Evolutionary conservation across 306 rosid genomes (phyloP).

Genomic region (Luffa aegyptiaca): DNA sequence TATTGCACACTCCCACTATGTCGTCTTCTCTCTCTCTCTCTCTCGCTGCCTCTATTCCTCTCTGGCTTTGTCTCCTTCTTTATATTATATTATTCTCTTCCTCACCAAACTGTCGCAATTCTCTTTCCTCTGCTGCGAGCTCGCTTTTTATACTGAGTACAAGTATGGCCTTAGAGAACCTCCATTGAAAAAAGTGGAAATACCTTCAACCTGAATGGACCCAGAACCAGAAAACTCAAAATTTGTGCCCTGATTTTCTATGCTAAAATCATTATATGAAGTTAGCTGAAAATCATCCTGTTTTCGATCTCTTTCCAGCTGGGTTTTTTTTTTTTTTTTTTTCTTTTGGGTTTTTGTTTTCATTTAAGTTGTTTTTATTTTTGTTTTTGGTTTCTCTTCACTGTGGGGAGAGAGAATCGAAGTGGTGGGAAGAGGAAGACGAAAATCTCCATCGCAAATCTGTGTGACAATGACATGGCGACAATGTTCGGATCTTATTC

Average conservation of each 20-base stretch:
- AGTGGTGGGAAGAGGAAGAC: constrained; percentile 17
- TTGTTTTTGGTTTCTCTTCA: not conserved
- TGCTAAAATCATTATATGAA: too few relatives aligned
- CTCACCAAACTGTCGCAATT: constrained; percentile 9
- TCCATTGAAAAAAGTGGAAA: not conserved
- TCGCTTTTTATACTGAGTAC: not conserved
- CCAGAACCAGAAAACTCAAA: not conserved
- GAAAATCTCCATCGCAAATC: constrained; percentile 74
- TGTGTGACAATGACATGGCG: constrained; percentile 61
- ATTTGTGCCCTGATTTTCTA: not conserved
- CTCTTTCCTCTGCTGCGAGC: not conserved
- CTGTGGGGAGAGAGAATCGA: not conserved
- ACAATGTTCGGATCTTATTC: constrained; percentile 60
- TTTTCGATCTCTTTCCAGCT: not conserved
- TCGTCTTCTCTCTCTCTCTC: constrained; percentile 5
- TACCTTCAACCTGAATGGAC: not conserved
- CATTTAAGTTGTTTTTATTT: not conserved
- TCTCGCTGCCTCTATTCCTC: not conserved
- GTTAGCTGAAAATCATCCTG: not conserved
- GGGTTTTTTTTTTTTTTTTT: not conserved
- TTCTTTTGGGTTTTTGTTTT: not conserved
- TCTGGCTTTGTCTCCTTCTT: constrained; percentile 12
- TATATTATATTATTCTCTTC: constrained; percentile 14
- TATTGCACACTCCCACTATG: constrained; percentile 3
- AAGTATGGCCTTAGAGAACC: not conserved